These are phyloP conservation scores for Sporothrix luriei DNA, from an alignment of 2,329 filamentous ascomycete genomes.

Conservation along the genomic window DNA sequence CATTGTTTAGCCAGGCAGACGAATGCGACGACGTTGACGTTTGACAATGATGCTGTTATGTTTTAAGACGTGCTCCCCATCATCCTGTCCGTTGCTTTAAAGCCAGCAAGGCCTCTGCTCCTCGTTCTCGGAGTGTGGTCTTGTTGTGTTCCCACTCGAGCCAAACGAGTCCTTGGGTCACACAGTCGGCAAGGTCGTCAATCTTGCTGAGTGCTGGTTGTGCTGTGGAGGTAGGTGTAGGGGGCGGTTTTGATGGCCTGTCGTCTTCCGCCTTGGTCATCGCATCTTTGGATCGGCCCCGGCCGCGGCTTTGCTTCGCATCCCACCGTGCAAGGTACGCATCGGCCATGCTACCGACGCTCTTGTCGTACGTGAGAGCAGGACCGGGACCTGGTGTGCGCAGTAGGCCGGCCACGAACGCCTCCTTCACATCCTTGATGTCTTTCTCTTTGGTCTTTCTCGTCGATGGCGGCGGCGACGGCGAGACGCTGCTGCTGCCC, in stretches of 20 bases:
- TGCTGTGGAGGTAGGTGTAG: not conserved
- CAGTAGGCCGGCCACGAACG: slow-evolving; percentile 32
- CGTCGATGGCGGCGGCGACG: not conserved
- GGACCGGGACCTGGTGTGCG: not conserved
- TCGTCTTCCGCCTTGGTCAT: not conserved
- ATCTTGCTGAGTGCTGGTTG: slow-evolving; percentile 56
- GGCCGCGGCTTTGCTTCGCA: slow-evolving; percentile 25
- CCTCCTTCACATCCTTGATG: slow-evolving; percentile 38
- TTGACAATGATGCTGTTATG: not conserved
- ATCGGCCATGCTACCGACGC: slow-evolving; percentile 28
- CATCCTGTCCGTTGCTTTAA: not conserved
- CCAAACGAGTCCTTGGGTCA: slow-evolving; percentile 78
- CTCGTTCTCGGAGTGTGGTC: slow-evolving; percentile 41
- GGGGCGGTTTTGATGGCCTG: not conserved
- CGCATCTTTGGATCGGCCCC: not conserved
- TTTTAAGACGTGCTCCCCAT: not conserved
- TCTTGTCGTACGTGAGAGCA: slow-evolving; percentile 4
- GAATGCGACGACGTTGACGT: not conserved
- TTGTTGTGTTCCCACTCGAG: slow-evolving; percentile 71
- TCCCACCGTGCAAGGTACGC: slow-evolving; percentile 34
- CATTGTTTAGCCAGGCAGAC: not conserved
- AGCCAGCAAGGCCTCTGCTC: slow-evolving; percentile 38
- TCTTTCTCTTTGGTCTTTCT: slow-evolving; percentile 35
- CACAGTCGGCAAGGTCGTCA: slow-evolving; percentile 79
- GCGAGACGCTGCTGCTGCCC: slow-evolving; percentile 9